A percentile compares a stretch with the other conserved stretches of the same genome.
phyloP scores from a whole-genome alignment of 108 stramenopile species.

The Stephanodiscus triporus region DNA sequence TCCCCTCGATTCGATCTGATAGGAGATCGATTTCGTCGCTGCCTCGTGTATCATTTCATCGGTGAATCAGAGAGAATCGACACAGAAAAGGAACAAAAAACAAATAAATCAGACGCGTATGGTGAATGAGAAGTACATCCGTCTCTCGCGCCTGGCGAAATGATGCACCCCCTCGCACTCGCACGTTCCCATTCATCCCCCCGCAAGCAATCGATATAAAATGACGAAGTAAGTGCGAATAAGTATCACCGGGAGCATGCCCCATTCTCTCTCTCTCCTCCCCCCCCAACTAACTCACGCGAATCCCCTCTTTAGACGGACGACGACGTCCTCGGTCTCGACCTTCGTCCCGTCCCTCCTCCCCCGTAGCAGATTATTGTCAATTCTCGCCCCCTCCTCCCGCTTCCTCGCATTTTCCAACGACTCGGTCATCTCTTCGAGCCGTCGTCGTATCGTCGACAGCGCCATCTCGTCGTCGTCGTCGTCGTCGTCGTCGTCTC shows the following conservation, averaged over 20 bases:
- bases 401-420: conserved; percentile 18
- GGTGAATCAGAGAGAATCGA: too few species aligned
- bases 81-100: neutral
- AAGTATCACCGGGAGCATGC: neutral
- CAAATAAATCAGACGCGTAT: neutral
- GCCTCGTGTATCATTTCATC: too few species aligned
- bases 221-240: neutral
- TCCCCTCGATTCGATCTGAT: conserved; percentile 36
- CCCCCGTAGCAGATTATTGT: neutral
- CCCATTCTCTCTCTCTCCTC: too few species aligned
- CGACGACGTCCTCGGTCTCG: conserved; percentile 22
- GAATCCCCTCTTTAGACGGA: conserved; percentile 15
- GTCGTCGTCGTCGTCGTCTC: neutral
- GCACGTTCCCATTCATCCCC: too few species aligned
- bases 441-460: conserved; percentile 26
- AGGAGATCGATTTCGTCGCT: conserved; percentile 35
- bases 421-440: conserved; percentile 29
- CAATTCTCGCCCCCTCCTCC: conserved; percentile 27
- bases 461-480: conserved; percentile 20
- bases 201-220: neutral
- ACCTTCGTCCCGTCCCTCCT: conserved; percentile 22
- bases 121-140: too few species aligned
- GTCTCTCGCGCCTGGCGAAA: neutral
- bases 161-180: too few species aligned
- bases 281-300: conserved; percentile 16